Evolutionary conservation across 768 basidiomycete genomes (phyloP).

Genomic region (Lanmaoa rubissima): DNA sequence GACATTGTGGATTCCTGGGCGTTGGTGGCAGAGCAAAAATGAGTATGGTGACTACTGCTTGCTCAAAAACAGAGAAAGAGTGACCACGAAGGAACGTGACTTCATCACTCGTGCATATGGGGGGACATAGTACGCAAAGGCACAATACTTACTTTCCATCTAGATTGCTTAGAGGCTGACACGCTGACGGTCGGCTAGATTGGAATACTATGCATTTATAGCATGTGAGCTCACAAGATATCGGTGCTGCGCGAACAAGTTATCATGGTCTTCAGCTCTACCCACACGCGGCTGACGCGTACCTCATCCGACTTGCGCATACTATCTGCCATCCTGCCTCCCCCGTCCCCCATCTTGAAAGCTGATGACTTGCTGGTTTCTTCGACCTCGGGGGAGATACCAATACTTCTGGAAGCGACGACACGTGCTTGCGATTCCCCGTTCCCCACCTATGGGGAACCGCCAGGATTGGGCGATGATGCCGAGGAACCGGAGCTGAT

Average conservation of each 20-base stretch:
- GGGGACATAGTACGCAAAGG: slow-evolving; percentile 10
- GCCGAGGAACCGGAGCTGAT: slow-evolving; percentile 2
- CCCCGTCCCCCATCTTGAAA: slow-evolving; percentile 47
- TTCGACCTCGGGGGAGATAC: slow-evolving; percentile 49
- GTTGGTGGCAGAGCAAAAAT: slow-evolving; percentile 65
- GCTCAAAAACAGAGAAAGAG: slow-evolving; percentile 55
- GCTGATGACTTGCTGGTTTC: slow-evolving; percentile 37
- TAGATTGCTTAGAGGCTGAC: slow-evolving; percentile 21
- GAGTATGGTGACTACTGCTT: slow-evolving; percentile 91
- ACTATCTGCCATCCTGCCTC: slow-evolving; percentile 35
- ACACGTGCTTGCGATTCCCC: slow-evolving; percentile 8
- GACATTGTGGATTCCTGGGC: slow-evolving; percentile 76
- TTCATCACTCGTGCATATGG: slow-evolving; percentile 9
- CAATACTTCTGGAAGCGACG: slow-evolving; percentile 42
- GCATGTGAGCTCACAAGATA: background rate
- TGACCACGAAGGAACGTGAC: slow-evolving; percentile 27
- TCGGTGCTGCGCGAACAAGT: background rate
- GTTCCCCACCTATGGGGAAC: background rate
- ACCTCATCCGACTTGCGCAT: slow-evolving; percentile 43
- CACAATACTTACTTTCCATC: background rate
- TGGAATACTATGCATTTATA: slow-evolving; percentile 22
- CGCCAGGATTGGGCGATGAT: slow-evolving; percentile 2
- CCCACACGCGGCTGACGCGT: slow-evolving; percentile 32
- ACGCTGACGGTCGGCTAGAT: slow-evolving; percentile 3
- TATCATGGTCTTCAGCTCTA: slow-evolving; percentile 13